These are phyloP conservation scores for Cutaneotrichosporon cavernicola DNA, from an alignment of 1,284 basidiomycete genomes.

Conservation along the genomic window DNA sequence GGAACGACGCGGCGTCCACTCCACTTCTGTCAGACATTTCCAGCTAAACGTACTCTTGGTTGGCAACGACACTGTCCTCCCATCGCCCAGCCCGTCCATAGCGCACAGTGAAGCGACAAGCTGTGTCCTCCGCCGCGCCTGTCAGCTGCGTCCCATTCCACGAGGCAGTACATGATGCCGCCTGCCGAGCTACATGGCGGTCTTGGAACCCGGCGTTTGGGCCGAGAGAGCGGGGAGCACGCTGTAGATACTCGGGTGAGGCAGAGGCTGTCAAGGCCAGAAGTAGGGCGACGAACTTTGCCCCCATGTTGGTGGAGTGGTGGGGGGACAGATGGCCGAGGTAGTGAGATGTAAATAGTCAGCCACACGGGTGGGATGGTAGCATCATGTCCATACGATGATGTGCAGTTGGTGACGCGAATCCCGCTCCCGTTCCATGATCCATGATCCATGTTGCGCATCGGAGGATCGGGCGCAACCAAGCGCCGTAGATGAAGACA, in stretches of 20 bases:
- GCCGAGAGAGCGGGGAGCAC: not conserved
- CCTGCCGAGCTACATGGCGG: conserved; percentile 9
- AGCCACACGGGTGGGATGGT: not conserved
- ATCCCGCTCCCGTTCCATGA: no score
- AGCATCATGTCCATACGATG: no score
- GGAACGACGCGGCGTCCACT: conserved; percentile 59
- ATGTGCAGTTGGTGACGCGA: no score
- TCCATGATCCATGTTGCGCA: no score
- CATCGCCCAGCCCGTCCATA: conserved; percentile 42
- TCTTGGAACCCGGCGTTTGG: conserved; percentile 1
- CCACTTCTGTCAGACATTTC: conserved; percentile 19
- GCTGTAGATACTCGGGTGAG: not conserved
- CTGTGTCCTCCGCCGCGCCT: conserved; percentile 13
- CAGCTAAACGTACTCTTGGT: conserved; percentile 26
- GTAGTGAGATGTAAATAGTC: not conserved
- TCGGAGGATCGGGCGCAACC: no score
- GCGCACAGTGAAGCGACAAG: conserved; percentile 41
- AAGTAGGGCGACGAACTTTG: not conserved
- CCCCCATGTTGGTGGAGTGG: not conserved
- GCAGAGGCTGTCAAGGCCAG: not conserved
- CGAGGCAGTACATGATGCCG: conserved; percentile 1
- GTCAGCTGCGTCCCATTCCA: conserved; percentile 23
- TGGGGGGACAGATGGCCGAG: not conserved
- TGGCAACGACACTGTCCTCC: conserved; percentile 24
- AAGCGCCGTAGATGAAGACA: no score